These are phyloP conservation scores for Irineochytrium annulatum DNA, from an alignment of 192 early-diverging fungal species.

Conservation along the genomic window DNA sequence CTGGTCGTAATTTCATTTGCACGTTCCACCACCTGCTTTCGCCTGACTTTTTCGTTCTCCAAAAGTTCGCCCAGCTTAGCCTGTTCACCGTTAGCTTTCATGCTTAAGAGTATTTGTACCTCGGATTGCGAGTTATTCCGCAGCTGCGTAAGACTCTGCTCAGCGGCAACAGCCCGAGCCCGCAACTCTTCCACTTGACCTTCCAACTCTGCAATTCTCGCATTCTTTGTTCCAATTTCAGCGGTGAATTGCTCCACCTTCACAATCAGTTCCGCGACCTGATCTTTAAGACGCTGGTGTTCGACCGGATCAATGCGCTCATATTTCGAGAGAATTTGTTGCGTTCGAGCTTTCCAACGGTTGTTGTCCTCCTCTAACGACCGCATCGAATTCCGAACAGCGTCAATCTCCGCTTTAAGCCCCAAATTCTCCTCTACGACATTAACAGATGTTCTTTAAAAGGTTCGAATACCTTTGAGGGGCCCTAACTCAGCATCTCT, in stretches of 20 bases:
- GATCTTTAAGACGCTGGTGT: constrained; percentile 61
- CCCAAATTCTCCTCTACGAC: constrained; percentile 48
- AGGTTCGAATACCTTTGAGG: constrained; percentile 33
- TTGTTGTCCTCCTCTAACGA: constrained; percentile 59
- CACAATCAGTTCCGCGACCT: constrained; percentile 28
- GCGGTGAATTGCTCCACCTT: constrained; percentile 18
- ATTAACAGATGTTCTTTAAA: constrained; percentile 1
- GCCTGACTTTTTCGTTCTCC: too few species aligned
- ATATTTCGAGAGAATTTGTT: constrained; percentile 72
- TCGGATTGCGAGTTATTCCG: too few species aligned
- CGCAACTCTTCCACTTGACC: neutral
- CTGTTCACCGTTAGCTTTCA: too few species aligned
- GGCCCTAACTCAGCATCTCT: constrained; percentile 47
- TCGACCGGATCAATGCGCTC: constrained; percentile 78
- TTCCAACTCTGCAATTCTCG: constrained; percentile 15
- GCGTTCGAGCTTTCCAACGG: constrained; percentile 68
- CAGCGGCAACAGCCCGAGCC: too few species aligned
- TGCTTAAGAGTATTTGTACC: too few species aligned
- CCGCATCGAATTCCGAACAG: constrained; percentile 44
- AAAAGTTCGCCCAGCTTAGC: too few species aligned
- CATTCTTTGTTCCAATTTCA: constrained; percentile 14
- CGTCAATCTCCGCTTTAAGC: constrained; percentile 60
- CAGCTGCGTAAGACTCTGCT: too few species aligned
- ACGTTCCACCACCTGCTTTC: too few species aligned
- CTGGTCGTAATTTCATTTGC: too few species aligned